phyloP scores from a whole-genome alignment of 805 yeast species.

The Jamesozyma jinghongensis region DNA sequence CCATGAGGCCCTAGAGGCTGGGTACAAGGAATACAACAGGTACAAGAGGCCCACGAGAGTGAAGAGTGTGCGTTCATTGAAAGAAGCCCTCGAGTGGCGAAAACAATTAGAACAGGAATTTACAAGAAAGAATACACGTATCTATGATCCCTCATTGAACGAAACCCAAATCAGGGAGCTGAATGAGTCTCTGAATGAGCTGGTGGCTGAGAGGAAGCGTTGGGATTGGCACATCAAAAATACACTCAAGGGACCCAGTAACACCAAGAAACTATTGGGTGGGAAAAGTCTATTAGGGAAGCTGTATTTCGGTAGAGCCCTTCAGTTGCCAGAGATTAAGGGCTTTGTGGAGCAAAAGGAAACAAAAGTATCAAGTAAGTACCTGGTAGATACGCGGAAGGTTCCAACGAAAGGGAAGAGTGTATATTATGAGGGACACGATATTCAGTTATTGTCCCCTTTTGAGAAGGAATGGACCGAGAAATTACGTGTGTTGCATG shows the following conservation, averaged over 20 bases:
- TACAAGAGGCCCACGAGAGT: conserved; percentile 55
- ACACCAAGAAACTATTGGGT: conserved; percentile 2
- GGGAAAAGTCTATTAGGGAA: conserved; percentile 41
- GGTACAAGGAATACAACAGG: conserved; percentile 47
- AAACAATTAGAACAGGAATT: conserved; percentile 54
- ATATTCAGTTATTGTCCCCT: not conserved
- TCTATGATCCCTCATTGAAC: conserved; percentile 52
- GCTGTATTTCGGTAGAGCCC: conserved; percentile 76
- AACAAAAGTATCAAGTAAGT: conserved; percentile 15
- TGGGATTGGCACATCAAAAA: conserved; percentile 72
- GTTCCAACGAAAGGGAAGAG: not conserved
- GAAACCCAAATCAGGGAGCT: conserved; percentile 59
- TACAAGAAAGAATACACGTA: conserved; percentile 46
- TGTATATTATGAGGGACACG: no score
- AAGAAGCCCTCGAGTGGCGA: conserved; percentile 68
- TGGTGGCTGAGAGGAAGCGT: conserved; percentile 55
- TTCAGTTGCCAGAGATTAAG: conserved; percentile 66
- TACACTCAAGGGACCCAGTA: conserved; percentile 10
- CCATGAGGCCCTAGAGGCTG: conserved; percentile 49
- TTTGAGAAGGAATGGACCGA: conserved; percentile 14
- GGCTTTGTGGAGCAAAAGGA: conserved; percentile 33
- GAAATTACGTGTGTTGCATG: conserved; percentile 4
- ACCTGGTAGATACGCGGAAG: conserved; percentile 1
- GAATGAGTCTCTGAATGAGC: conserved; percentile 63
- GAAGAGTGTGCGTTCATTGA: conserved; percentile 41